Evolutionary conservation across 176 grass and related monocot genomes (phyloP).

Genomic region (Typha latifolia): DNA sequence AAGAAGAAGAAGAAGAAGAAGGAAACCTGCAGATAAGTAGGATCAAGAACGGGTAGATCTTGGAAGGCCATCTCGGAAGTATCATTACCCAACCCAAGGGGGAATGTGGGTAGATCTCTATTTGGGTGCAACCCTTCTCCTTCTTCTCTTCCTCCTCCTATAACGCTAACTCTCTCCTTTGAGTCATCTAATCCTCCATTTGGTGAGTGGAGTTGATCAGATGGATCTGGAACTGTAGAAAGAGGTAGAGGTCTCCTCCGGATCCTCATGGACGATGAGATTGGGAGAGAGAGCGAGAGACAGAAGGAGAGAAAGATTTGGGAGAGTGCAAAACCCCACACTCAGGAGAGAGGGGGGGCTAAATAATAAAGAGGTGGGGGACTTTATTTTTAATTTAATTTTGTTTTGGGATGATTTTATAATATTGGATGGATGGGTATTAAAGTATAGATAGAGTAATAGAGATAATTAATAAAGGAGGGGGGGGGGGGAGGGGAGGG

Average conservation of each 20-base stretch:
- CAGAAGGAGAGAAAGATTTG: constrained; percentile 19
- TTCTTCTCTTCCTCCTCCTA: background rate
- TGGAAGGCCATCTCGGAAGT: background rate
- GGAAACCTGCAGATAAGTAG: background rate
- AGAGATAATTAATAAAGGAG: too few species aligned
- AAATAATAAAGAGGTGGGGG: too few species aligned
- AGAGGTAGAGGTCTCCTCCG: constrained; percentile 11
- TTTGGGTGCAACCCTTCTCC: constrained; percentile 4
- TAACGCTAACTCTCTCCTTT: background rate
- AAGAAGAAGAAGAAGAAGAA: background rate
- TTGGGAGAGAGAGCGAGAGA: constrained; percentile 11
- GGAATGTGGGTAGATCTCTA: constrained; percentile 4
- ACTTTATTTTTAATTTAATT: too few species aligned
- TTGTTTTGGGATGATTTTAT: too few species aligned
- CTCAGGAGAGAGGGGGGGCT: too few species aligned
- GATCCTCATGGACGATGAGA: constrained; percentile 16
- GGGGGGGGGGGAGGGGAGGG: too few species aligned
- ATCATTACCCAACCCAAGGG: background rate
- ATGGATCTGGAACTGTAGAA: constrained; percentile 9
- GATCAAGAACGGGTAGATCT: background rate
- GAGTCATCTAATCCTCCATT: background rate
- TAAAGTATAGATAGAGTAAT: too few species aligned
- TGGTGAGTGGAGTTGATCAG: background rate
- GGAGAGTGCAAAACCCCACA: constrained; percentile 15
- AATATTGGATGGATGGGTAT: too few species aligned